Base-by-base conservation (phyloP, 495 filamentous ascomycete species). In the Talaromyces borbonicus region DNA sequence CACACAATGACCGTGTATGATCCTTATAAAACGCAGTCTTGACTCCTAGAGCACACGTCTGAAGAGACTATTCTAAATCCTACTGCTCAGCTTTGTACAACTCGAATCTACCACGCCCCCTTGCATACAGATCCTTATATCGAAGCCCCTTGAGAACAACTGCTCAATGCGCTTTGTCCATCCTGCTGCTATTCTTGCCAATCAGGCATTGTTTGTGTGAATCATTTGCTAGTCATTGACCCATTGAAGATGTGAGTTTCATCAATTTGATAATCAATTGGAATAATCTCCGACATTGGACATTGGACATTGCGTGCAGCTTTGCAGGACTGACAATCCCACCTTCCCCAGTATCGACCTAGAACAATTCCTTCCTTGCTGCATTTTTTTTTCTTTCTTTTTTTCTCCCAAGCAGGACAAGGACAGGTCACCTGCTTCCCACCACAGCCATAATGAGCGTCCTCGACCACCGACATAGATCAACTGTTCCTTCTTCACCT, bases 81-180 rank as follows among this genome's bases (percentile, higher is more conserved):
- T n/a, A n/a, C n/a, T n/a, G n/a, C n/a, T n/a, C n/a, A n/a, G n/a
- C n/a, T n/a, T n/a, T n/a, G n/a, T n/a, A n/a, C n/a, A n/a, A n/a
- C n/a, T n/a, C 16, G 35, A 38, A 20, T 9, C n/a, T 20, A 38
- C 35, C 35, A 20, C n/a, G n/a, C 35, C 38, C 38, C 38, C 38
- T 41, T 23, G 38, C 38, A 41, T 41, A n/a, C n/a, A n/a, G n/a
- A n/a, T n/a, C n/a, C n/a, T n/a, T n/a, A 41, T 26, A 8, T 24
- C 12, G 14, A 12, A 41, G n/a, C 22, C 38, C 22, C 22, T 41
- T 26, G 31, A 41, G 24, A 15, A 35, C 30, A 22, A 46, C 5
- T 29, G 3, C 23, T 22, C 41, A 15, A 31, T 33, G 14, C 43
- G n/a, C 30, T 23, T 46, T 33, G 19, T 29, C 19, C n/a, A 12